phyloP scores from a whole-genome alignment of 1,284 basidiomycete genomes.

The Ganoderma leucocontextum region DNA sequence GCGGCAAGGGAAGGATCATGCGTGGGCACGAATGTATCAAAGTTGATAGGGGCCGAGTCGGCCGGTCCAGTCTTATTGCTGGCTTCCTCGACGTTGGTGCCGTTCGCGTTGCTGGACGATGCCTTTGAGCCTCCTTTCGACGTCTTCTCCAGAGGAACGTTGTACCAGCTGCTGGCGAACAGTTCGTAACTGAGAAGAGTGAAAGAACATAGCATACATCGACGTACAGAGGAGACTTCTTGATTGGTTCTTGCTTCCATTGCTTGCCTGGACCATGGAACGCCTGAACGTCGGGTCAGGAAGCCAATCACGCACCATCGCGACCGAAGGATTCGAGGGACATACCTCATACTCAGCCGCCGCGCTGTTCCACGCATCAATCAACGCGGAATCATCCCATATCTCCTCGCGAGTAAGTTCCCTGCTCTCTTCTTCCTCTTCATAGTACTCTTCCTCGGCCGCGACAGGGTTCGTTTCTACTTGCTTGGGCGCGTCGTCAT shows the following conservation, averaged over 20 bases:
- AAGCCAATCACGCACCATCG: conserved; percentile 6
- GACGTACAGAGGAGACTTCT: conserved; percentile 75
- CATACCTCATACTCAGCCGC: conserved; percentile 77
- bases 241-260: conserved; percentile 74
- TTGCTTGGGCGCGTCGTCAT: conserved; percentile 41
- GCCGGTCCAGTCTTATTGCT: conserved; percentile 34
- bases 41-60: conserved; percentile 70
- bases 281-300: conserved; percentile 47
- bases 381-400: conserved; percentile 84
- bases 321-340: not conserved
- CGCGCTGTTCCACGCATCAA: conserved; percentile 83
- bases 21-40: conserved; percentile 70
- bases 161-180: conserved; percentile 70
- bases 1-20: conserved; percentile 65
- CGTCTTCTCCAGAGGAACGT: conserved; percentile 59
- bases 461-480: conserved; percentile 20
- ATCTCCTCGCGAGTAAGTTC: conserved; percentile 76
- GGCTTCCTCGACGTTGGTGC: conserved; percentile 30
- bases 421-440: conserved; percentile 58
- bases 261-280: conserved; percentile 71
- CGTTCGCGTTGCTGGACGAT: conserved; percentile 22
- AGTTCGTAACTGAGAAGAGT: not conserved
- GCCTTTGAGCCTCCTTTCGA: conserved; percentile 29
- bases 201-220: not conserved
- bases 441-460: conserved; percentile 35